Evolutionary conservation across 192 early-diverging fungal genomes (phyloP).

Genomic region (Umbelopsis vinacea): DNA sequence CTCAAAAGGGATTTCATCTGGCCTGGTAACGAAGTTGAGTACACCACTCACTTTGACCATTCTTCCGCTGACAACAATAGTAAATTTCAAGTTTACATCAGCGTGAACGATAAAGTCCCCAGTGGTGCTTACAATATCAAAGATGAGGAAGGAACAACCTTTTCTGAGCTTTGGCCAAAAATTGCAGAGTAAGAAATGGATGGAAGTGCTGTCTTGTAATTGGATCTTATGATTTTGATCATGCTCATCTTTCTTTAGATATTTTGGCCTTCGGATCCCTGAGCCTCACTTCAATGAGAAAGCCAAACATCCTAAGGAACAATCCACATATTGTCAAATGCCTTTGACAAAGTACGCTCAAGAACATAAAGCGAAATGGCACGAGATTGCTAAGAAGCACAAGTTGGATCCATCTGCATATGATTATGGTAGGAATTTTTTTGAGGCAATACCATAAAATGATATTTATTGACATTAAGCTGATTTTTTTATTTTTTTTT

Average conservation of each 20-base stretch:
- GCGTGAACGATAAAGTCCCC: background rate
- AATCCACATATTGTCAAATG: background rate
- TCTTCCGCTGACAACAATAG: constrained; percentile 16
- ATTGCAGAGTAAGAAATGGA: constrained; percentile 11
- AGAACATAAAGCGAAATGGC: background rate
- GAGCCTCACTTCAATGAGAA: constrained; percentile 8
- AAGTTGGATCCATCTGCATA: constrained; percentile 8
- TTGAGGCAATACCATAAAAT: background rate
- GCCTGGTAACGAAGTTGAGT: constrained; percentile 5
- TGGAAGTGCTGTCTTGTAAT: background rate
- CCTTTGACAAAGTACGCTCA: background rate
- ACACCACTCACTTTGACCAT: background rate
- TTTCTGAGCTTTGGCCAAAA: constrained; percentile 12
- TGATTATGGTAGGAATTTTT: background rate
- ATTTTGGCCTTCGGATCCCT: background rate
- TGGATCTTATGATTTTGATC: background rate
- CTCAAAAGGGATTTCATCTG: background rate
- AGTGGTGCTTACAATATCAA: background rate
- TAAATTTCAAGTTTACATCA: background rate
- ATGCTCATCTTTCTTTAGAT: background rate
- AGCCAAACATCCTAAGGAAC: background rate
- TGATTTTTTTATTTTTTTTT: too few relatives aligned
- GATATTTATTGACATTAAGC: background rate
- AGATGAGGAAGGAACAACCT: background rate
- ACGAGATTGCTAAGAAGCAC: constrained; percentile 11